These are phyloP conservation scores for Naganishia vaughanmartiniae DNA, from an alignment of 768 basidiomycete species.

Conservation along the genomic window DNA sequence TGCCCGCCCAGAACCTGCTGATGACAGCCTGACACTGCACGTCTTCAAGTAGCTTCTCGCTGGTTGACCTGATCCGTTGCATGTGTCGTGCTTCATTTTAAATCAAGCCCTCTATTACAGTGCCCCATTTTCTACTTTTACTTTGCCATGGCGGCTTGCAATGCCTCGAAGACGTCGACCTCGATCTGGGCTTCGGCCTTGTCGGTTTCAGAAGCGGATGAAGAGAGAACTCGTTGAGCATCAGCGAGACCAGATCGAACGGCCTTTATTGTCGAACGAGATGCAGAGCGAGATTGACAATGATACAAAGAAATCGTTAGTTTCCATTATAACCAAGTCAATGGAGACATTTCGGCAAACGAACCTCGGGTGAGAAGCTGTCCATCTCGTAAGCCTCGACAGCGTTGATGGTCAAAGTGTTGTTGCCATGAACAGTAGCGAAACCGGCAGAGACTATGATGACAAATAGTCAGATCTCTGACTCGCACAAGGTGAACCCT, in stretches of 20 bases:
- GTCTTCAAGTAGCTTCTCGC: not conserved
- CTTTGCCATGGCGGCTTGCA: constrained; percentile 74
- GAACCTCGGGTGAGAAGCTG: constrained; percentile 82
- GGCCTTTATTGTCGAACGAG: constrained; percentile 59
- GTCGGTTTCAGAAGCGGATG: constrained; percentile 85
- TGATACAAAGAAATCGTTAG: not conserved
- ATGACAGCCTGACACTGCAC: not conserved
- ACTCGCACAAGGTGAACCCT: not conserved
- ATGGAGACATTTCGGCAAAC: constrained; percentile 36
- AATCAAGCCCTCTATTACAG: constrained; percentile 9
- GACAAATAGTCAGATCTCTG: not conserved
- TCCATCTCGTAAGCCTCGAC: constrained; percentile 93
- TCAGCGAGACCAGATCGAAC: constrained; percentile 85
- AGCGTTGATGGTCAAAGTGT: constrained; percentile 92
- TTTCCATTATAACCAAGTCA: not conserved
- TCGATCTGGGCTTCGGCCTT: constrained; percentile 91
- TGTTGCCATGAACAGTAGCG: constrained; percentile 95
- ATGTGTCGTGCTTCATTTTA: constrained; percentile 13
- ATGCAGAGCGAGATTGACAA: constrained; percentile 21
- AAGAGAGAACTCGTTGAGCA: constrained; percentile 73
- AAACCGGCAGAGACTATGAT: constrained; percentile 85
- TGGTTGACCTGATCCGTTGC: constrained; percentile 1
- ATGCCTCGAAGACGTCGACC: constrained; percentile 91
- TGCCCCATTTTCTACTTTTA: constrained; percentile 36
- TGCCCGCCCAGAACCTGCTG: not conserved